Base-by-base conservation (phyloP, 1,284 basidiomycete genomes). In the Thecaphora thlaspeos region DNA sequence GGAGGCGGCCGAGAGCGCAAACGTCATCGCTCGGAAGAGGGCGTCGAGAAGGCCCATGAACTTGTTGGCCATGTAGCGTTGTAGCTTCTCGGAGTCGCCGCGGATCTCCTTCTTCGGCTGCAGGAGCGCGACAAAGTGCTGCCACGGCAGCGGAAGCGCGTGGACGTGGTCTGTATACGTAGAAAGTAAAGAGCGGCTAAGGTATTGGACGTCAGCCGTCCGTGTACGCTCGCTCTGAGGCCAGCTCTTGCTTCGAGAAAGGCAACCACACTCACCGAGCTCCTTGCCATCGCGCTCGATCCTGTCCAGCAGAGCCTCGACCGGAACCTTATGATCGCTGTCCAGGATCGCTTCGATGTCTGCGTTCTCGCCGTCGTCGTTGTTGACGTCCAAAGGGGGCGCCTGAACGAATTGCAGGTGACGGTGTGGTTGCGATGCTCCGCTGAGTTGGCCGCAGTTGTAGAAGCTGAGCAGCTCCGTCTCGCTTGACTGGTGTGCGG, bases 341-440 rank as follows among this genome's bases (percentile, higher is more conserved):
- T 65, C 58, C 4, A 47, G 24, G 14, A 64, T 54, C 12, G 24
- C 43, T 2, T 61, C 55, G 26, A 59, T 52, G 15, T 68, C 68
- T 12, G 51, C 52, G 0, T 36, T 23, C 2, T 51, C 43, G 3
- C 55, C 61, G 34, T 52, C 48, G 0, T 23, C 37, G 10, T 46
- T 15, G 4, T 41, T 41, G 2, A 55, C 54, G 24, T 58, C 57
- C 10, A 55, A 34, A 1, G 67, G 61, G 1, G 51, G 54, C 21
- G 71, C 57, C 34, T 72, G 65, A 17, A 75, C 63, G 28, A 76
- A 70, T 37, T 77, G 75, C 37, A 76, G 24, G 41, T 76, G 76
- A 11, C 70, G 64, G 38, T 76, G 74, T 2, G 70, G 67, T 37
- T 76, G 75, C 17, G 53, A 61, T 0, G 76, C 76, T 1, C 76